Base-by-base conservation (phyloP, 2,329 filamentous ascomycete species). In the Cytospora piceicola region DNA sequence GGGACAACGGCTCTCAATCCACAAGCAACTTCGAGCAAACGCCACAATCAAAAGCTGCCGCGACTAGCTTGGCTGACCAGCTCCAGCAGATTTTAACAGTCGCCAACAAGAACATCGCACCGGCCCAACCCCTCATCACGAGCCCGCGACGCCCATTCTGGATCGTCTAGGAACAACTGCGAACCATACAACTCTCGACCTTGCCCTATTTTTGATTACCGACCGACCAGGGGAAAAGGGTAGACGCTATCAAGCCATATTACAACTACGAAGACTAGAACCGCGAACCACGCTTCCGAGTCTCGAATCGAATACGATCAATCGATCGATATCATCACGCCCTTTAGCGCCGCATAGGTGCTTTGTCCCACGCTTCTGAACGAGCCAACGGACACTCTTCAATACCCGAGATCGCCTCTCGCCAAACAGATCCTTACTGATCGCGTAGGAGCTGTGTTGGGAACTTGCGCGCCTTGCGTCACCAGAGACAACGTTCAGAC, bases 31-130 rank as follows among this genome's bases (percentile, higher is more conserved):
- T 36, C 29, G 53, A 17, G 22, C 53, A 57, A 51, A 51, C 36
- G 29, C 14, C 30, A 57, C 24, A 57, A 29, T 11, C 52, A 49
- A 20, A 36, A n/a, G 55, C 24, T 34, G 52, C n/a, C 29, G 20
- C 39, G 30, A 51, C 42, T 39, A 63, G 39, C 51, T 9, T 51
- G 51, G 61, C 61, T 63, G 32, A 63, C 53, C 53, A 24, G 29
- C 60, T 51, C 53, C 15, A 63, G 61, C 61, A 63, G 61, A 63
- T 51, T 63, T 63, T 63, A 53, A 63, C 61, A 57, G 60, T 30
- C 39, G 49, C 24, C 36, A 51, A 29, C 30, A 24, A 4, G 8
- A 49, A 8, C 8, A 49, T 49, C 42, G 52, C 61, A 12, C 39
- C 12, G 17, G 52, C n/a, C 30, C 42, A 24, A 46, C 39, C 61